Percentiles rank a stretch among this genome's conserved stretches.
These are phyloP conservation scores for Tricholoma sp. DNA, from an alignment of 768 basidiomycete genomes.

Conservation along the genomic window DNA sequence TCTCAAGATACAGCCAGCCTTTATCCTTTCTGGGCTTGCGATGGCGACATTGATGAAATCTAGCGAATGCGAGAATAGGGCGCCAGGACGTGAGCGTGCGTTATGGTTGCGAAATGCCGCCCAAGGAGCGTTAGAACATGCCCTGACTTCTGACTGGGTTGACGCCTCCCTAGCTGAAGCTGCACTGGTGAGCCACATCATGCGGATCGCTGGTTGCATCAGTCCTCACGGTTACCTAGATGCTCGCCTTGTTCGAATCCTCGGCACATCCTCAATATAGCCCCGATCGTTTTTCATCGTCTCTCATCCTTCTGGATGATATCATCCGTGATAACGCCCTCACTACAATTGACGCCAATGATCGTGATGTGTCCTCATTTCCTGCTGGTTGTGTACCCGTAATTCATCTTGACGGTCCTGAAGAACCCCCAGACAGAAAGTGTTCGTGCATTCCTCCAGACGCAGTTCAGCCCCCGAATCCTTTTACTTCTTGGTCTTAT, in stretches of 20 bases:
- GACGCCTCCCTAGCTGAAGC: constrained; percentile 69
- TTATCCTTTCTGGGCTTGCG: constrained; percentile 65
- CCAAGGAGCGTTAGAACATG: constrained; percentile 45
- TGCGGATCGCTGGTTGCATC: neutral
- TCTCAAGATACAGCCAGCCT: constrained; percentile 59
- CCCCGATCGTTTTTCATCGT: constrained; percentile 43
- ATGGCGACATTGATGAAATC: constrained; percentile 70
- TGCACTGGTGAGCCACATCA: constrained; percentile 44
- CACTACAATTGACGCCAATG: constrained; percentile 50
- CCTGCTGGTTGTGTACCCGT: constrained; percentile 46
- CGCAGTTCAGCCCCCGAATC: constrained; percentile 30
- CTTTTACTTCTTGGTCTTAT: constrained; percentile 40
- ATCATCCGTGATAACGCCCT: constrained; percentile 55
- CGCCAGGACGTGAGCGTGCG: constrained; percentile 51
- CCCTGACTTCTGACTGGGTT: constrained; percentile 46
- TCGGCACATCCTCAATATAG: constrained; percentile 67
- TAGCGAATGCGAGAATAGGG: constrained; percentile 57
- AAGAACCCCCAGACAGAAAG: constrained; percentile 24
- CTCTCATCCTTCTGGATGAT: constrained; percentile 57
- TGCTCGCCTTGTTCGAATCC: constrained; percentile 73
- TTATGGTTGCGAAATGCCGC: constrained; percentile 54
- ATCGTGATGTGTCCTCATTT: constrained; percentile 50
- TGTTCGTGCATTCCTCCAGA: constrained; percentile 45
- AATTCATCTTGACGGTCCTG: constrained; percentile 28
- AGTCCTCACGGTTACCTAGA: constrained; percentile 30